Base-by-base conservation (phyloP, 2,329 filamentous ascomycete genomes). In the Nannizzia gypsea region DNA sequence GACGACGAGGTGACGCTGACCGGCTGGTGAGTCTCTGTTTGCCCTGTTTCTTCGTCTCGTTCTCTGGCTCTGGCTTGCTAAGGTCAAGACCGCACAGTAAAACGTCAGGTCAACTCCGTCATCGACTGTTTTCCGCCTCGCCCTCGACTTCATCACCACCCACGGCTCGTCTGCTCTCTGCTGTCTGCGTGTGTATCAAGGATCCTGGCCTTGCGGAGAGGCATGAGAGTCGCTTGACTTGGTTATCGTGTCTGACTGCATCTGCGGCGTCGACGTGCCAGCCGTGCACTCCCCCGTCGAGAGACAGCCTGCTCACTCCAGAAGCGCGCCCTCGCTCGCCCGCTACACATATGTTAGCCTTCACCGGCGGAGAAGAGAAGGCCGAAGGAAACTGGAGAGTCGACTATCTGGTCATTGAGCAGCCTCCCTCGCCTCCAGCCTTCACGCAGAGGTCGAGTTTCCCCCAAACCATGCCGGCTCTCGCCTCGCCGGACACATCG, bases 401-500 rank as follows among this genome's bases (percentile, higher is more conserved):
- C 24, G 55, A 57, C 24, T 57, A 44, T 40, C 38, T 40, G 55
- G 34, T 57, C 38, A 44, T 57, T 20, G 34, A 40, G 20, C 55
- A 44, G 55, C 38, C 55, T 40, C 55, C 38, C 15, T 28, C 52
- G 20, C 52, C 55, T 57, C 34, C 15, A 24, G 55, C 38, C 34
- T 20, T 40, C 31, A 22, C 34, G 8, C 34, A 57, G 26, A 58
- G 28, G 11, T 17, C n/a, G 38, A 36, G 31, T 36, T 36, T 11
- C 28, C 56, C 28, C 40, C 26, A 17, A 46, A 24, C 40, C 56
- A 59, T 52, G 44, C 57, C 57, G n/a, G 36, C 57, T 26, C 48
- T 59, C 28, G 20, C 63, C 62, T 57, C 56, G 58, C 60, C 61
- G 60, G 38, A 54, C 26, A 36, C 28, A 11, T 11, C 26, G 9